phyloP scores from a whole-genome alignment of 129 eudicot genomes.

The Kitagawia praeruptora region DNA sequence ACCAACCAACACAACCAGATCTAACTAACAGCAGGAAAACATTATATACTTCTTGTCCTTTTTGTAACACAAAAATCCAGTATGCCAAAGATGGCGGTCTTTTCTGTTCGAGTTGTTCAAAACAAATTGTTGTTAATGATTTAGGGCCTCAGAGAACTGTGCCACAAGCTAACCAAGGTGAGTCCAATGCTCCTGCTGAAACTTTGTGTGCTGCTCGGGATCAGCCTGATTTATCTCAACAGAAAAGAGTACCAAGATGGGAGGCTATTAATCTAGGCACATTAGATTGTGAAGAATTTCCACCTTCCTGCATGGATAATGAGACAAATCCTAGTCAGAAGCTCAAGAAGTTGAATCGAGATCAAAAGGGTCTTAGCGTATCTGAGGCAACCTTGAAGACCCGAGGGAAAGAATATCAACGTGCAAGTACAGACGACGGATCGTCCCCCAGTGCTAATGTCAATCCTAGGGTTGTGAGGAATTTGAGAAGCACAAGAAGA shows the following conservation, averaged over 20 bases:
- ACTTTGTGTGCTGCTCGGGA: slow-evolving; percentile 12
- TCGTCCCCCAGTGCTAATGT: neutral
- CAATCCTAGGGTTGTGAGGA: neutral
- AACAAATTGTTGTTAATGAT: slow-evolving; percentile 44
- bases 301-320: neutral
- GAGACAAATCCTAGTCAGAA: neutral
- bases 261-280: slow-evolving; percentile 16
- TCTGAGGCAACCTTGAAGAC: neutral
- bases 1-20: slow-evolving; percentile 30
- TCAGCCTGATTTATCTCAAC: slow-evolving; percentile 27
- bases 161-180: neutral
- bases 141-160: slow-evolving; percentile 24
- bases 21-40: slow-evolving; percentile 13
- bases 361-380: neutral
- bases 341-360: slow-evolving; percentile 3
- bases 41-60: slow-evolving; percentile 61
- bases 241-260: slow-evolving; percentile 17
- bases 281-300: neutral
- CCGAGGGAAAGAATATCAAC: neutral
- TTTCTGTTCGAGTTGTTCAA: slow-evolving; percentile 47
- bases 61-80: slow-evolving; percentile 39
- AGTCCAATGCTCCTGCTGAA: slow-evolving; percentile 13
- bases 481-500: neutral
- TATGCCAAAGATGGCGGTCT: slow-evolving; percentile 32
- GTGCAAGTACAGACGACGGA: neutral